A percentile compares a stretch with the other conserved stretches of the same genome.
phyloP scores from a whole-genome alignment of 1,284 basidiomycete genomes.

The Mrakiaceae sp. region DNA sequence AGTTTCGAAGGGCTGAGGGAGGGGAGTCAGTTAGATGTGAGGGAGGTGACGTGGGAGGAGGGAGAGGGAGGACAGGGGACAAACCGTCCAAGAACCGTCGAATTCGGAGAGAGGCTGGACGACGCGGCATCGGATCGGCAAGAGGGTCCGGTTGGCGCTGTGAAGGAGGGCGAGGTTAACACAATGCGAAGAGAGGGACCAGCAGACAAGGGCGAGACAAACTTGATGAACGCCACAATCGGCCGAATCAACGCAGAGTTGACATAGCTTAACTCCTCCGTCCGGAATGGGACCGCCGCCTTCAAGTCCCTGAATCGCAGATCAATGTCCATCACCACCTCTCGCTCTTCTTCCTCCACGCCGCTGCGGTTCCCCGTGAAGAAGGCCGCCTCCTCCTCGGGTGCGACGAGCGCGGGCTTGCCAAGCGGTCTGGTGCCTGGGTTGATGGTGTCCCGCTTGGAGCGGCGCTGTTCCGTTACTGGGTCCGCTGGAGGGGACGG shows the following conservation, averaged over 20 bases:
- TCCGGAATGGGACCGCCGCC: conserved; percentile 85
- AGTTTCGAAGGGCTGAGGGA: conserved; percentile 37
- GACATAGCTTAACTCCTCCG: conserved; percentile 73
- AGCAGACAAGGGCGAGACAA: conserved; percentile 27
- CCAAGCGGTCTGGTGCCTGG: conserved; percentile 80
- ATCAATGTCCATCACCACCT: conserved; percentile 79
- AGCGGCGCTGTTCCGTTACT: conserved; percentile 19
- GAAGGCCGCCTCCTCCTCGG: conserved; percentile 28
- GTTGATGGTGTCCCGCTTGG: conserved; percentile 40
- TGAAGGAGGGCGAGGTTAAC: conserved; percentile 18
- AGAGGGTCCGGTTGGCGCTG: conserved; percentile 78
- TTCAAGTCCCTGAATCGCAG: conserved; percentile 91
- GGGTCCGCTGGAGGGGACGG: conserved; percentile 50
- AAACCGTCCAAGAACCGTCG: conserved; percentile 78
- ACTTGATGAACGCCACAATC: conserved; percentile 99
- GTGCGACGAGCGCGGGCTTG: conserved; percentile 72
- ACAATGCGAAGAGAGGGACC: not conserved
- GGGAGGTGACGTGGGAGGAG: conserved; percentile 28
- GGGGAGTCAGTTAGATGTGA: conserved; percentile 22
- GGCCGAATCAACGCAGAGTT: conserved; percentile 92
- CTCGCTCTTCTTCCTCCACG: conserved; percentile 35
- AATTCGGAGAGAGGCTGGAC: conserved; percentile 68
- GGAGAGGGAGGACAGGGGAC: conserved; percentile 27
- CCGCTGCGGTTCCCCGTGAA: not conserved
- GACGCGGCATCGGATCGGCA: conserved; percentile 80